phyloP scores from a whole-genome alignment of 139 green algal species.

The Chlorella vulgaris region DNA sequence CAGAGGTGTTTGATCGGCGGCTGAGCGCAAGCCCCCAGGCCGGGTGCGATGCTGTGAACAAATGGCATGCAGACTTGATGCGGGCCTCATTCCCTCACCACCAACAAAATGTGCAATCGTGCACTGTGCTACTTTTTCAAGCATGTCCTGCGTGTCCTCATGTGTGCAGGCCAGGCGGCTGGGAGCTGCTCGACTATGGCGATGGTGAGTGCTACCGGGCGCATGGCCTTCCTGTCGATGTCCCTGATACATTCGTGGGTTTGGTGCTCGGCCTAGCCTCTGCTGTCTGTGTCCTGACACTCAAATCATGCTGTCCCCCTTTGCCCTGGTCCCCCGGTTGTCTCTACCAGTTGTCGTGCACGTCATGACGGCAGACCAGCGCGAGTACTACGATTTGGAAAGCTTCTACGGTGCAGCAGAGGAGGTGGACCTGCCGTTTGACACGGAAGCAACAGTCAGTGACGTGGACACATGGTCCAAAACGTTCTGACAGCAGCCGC shows the following conservation, averaged over 20 bases:
- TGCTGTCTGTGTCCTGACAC: too few species aligned
- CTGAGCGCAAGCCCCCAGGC: constrained; percentile 6
- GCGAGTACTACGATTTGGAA: constrained; percentile 71
- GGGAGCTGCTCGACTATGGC: constrained; percentile 66
- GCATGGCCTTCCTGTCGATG: too few species aligned
- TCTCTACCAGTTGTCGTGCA: constrained; percentile 73
- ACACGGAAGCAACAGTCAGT: background rate
- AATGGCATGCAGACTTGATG: too few species aligned
- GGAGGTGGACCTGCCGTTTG: constrained; percentile 57
- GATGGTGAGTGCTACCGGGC: too few species aligned
- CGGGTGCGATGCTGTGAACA: background rate
- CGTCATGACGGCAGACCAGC: constrained; percentile 61
- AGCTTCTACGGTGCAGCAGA: constrained; percentile 67
- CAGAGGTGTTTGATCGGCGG: constrained; percentile 30
- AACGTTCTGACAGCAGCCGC: constrained; percentile 9
- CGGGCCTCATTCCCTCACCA: background rate
- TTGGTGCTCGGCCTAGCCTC: too few species aligned
- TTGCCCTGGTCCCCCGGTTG: too few species aligned
- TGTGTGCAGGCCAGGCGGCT: constrained; percentile 31
- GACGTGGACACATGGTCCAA: constrained; percentile 19
- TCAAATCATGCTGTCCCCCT: too few species aligned
- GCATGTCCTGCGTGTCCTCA: too few species aligned
- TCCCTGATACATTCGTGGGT: too few species aligned
- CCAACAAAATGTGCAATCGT: too few species aligned
- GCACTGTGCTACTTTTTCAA: too few species aligned